Evolutionary conservation across 768 basidiomycete genomes (phyloP), one percentile per base, ranked within the genome.

Genomic region (Termitomyces sp.): DNA sequence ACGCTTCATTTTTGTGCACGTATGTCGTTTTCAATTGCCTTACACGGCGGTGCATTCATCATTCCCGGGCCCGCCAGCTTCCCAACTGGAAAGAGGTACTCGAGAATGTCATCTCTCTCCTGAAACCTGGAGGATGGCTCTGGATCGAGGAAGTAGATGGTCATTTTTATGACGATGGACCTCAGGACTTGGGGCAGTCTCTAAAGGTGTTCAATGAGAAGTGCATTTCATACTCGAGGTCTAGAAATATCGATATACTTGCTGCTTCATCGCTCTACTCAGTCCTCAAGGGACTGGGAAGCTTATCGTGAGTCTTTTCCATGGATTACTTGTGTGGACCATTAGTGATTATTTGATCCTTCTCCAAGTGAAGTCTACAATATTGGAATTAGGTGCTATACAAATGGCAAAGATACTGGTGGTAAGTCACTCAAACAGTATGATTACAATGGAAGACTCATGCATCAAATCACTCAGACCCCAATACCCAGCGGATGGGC

Each of bases 71-170:
- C 13, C 44, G 8, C 12, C 8, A 46, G 45, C 13, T 46, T 24
- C 13, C 22, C 1, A 15, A 46, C 15, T 46, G 45, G 45, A 46
- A 24, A 24, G 1, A 30, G 18, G 36, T 56, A 12, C 36, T 56
- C 5, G 12, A 42, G 44, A 37, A 55, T 1, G 27, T 55, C 1
- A 56, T 51, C 11, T 15, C 55, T 16, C 34, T 60, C 12, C 13
- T 60, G 18, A 60, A 56, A 49, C 44, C 59, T 36, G 33, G 42
- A n/a, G 59, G 59, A 42, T 42, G 41, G 41, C n/a, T 42, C 3
- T 42, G n/a, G 41, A 42, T 42, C n/a, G n/a, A 42, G 41, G 15
- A 55, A 22, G 34, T 34, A 4, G 54, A 55, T 20, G 12, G 9
- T 2, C 4, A 33, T 13, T 27, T 51, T 4, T 56, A 55, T 36